Evolutionary conservation across 2,329 filamentous ascomycete genomes (phyloP), one percentile per base, ranked within the genome.

Genomic region (Aspergillus chevalieri): DNA sequence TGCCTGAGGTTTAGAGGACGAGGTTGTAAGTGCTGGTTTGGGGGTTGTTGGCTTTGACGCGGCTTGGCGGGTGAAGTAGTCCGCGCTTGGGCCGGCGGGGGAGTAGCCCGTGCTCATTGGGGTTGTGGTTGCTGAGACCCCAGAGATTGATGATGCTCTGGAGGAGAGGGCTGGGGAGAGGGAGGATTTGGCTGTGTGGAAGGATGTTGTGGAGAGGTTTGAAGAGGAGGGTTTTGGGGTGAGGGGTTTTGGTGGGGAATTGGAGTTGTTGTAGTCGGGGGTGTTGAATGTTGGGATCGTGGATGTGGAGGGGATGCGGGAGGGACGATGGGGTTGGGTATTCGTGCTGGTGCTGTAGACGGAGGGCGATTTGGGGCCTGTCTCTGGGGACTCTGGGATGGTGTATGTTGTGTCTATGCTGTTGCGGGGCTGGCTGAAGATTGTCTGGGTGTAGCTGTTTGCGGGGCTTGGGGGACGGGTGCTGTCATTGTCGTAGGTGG

Each of bases 31-130:
- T 15, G 34, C 8, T n/a, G 34, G 17, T n/a, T 15, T 38, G 34
- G 5, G 34, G 17, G 34, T 7, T 8, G 34, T n/a, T 1, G 34
- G n/a, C 17, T 38, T 38, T 38, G 34, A 38, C 7, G 34, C 34
- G n/a, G 34, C 17, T 15, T 19, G 38, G 12, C 15, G 38, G 64
- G 55, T 58, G 67, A 73, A 74, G 69, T 69, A 80, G 62, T 66
- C 73, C 57, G 57, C 36, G 38, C 46, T 48, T 38, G 46, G 12
- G 3, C 69, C 67, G 3, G 43, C 38, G 38, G 42, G 42, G 4
- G 17, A 3, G 17, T 19, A 41, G 38, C 38, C 38, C 38, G 17
- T 22, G 10, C 10, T 22, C 38, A 41, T 41, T 41, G 38, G 38
- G 3, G 38, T 41, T 19, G 38, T 41, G 38, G 9, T 30, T 30